Evolutionary conservation across 768 basidiomycete species (phyloP), one percentile per base, ranked within the genome.

Genomic region (Cytidiella melzeri): DNA sequence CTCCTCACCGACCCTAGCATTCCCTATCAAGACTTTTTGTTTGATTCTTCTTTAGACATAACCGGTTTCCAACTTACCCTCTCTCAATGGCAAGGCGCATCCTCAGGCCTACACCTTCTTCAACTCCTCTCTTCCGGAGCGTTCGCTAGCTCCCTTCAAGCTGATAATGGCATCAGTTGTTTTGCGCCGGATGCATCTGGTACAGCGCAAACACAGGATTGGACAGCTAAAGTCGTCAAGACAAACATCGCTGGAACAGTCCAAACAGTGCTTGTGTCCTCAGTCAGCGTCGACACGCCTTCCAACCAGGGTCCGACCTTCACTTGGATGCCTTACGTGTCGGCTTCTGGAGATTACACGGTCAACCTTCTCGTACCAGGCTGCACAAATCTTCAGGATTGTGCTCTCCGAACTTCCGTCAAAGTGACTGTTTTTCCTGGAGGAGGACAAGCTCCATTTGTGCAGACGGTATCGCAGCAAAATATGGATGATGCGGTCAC

Each of bases 11-110:
- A 96, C 63, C 64, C 87, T 2, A 75, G 80, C 10, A 67, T 97
- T 49, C 75, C 80, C 1, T 98, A 92, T 63, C 93, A 98, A 65
- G 96, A 99, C 66, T 99, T 96, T 69, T 69, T 96, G 37, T 97
- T 98, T 64, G 66, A 74, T 43, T 63, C 61, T 23, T 63, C 65
- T 6, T 62, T 79, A 27, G 68, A 73, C n/a, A 78, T 97, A 57
- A 96, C 93, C 5, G 96, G 96, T 43, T 80, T 96, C 53, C 85
- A 94, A 65, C 73, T 99, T 59, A 85, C 81, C 47, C 72, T 98
- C 18, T 80, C 84, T 6, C 69, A 73, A 41, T 95, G 86, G 76
- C 75, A 70, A 40, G 95, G 93, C 30, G 66, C 72, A 7, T 79
- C 81, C 6, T 79, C 90, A 3, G 96, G 94, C 38, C 69, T 99